phyloP scores from a whole-genome alignment of 75 land plant species.

The Adiantum capillusveneris region DNA sequence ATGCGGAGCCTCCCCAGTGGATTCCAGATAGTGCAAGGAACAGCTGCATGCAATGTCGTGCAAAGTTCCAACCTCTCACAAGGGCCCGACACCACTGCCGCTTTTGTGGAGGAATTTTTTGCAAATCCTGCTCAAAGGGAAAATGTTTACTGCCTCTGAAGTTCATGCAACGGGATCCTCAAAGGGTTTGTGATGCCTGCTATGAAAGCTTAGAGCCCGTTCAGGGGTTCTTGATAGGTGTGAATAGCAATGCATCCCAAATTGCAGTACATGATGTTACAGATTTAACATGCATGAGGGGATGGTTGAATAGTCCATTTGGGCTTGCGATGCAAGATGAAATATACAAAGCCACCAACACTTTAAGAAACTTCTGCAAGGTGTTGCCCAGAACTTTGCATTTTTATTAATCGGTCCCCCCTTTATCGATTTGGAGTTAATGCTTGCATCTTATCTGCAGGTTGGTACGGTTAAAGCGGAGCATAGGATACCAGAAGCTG shows the following conservation, averaged over 20 bases:
- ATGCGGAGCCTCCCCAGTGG: constrained; percentile 88
- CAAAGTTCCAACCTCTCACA: constrained; percentile 57
- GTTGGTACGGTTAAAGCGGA: constrained; percentile 43
- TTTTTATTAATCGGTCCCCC: too few species aligned
- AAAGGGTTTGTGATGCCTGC: constrained; percentile 81
- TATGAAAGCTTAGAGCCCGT: constrained; percentile 74
- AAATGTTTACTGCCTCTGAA: constrained; percentile 69
- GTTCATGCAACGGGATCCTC: constrained; percentile 69
- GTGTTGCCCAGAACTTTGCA: too few species aligned
- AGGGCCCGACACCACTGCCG: constrained; percentile 82
- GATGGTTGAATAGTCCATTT: constrained; percentile 74
- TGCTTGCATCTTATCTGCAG: constrained; percentile 20
- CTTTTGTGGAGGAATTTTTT: constrained; percentile 79
- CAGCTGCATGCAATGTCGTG: constrained; percentile 62
- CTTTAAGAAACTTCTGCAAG: constrained; percentile 56
- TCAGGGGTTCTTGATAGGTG: constrained; percentile 44
- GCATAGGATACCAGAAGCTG: constrained; percentile 57
- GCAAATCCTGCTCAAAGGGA: constrained; percentile 60
- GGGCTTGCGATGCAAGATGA: constrained; percentile 83
- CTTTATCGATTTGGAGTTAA: too few species aligned
- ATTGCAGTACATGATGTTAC: constrained; percentile 78
- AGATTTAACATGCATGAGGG: constrained; percentile 68
- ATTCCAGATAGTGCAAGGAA: constrained; percentile 59
- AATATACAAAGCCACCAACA: constrained; percentile 65
- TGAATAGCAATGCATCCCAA: constrained; percentile 73